Evolutionary conservation across 75 land plant species (phyloP).

Genomic region (Azolla pinnata): DNA sequence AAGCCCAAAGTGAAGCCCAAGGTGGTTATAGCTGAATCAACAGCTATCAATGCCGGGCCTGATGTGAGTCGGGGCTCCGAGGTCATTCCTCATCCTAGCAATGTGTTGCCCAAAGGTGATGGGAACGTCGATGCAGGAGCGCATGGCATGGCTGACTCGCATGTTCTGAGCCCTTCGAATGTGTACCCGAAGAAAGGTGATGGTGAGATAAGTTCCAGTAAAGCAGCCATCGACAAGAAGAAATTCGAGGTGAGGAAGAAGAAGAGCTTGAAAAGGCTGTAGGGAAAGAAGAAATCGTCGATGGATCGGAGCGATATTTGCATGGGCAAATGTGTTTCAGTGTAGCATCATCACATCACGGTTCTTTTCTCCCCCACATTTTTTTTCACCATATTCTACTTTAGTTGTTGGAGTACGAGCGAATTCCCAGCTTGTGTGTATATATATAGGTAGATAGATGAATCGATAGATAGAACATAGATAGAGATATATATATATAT

Average conservation of each 20-base stretch:
- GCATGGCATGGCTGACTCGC: slow-evolving; percentile 10
- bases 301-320: no score
- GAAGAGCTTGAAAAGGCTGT: slow-evolving; percentile 80
- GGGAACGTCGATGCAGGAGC: slow-evolving; percentile 30
- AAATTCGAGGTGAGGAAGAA: slow-evolving; percentile 90
- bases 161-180: slow-evolving; percentile 27
- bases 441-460: no score
- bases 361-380: no score
- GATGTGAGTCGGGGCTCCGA: slow-evolving; percentile 11
- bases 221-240: slow-evolving; percentile 55
- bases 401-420: no score
- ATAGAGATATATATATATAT: no score
- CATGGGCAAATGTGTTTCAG: no score
- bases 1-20: slow-evolving; percentile 73
- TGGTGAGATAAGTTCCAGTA: slow-evolving; percentile 40
- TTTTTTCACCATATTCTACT: no score
- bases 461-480: no score
- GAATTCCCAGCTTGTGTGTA: no score
- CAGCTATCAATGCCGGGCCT: slow-evolving; percentile 56
- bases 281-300: no score
- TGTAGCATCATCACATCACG: no score
- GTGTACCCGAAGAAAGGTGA: slow-evolving; percentile 31
- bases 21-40: slow-evolving; percentile 65
- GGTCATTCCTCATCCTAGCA: slow-evolving; percentile 24
- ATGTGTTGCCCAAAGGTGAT: slow-evolving; percentile 26